Percentiles rank a stretch among this genome's conserved stretches.
Evolutionary conservation across 164 flowering plant genomes (phyloP).

Genomic region (Litsea cubeba): DNA sequence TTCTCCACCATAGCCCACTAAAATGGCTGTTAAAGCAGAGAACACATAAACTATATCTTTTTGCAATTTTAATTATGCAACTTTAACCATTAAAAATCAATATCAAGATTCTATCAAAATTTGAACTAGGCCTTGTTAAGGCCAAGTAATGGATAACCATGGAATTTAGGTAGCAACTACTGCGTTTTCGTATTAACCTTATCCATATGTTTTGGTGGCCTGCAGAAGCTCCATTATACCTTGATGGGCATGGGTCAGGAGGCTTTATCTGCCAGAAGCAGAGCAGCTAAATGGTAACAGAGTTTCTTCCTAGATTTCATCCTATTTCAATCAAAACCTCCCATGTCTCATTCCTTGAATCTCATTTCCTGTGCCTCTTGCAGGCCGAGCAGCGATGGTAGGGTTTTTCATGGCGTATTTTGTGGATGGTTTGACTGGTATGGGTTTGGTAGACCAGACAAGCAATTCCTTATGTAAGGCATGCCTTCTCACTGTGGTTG

Average conservation of each 20-base stretch:
- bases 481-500: slow-evolving; percentile 37
- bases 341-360: neutral
- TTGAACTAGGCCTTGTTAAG: no score
- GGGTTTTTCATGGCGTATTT: slow-evolving; percentile 59
- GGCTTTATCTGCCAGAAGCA: slow-evolving; percentile 57
- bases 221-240: slow-evolving; percentile 55
- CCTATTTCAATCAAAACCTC: neutral
- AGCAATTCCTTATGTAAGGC: slow-evolving; percentile 58
- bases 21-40: no score
- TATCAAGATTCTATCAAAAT: no score
- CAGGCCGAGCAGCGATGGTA: slow-evolving; percentile 68
- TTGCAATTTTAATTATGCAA: no score
- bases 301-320: neutral
- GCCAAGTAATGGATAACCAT: no score
- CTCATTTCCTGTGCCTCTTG: neutral
- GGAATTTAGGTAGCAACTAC: no score
- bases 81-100: no score
- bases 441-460: slow-evolving; percentile 54
- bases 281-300: slow-evolving; percentile 52
- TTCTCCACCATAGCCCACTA: no score
- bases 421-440: slow-evolving; percentile 54
- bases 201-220: neutral
- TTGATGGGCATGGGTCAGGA: slow-evolving; percentile 67
- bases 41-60: no score
- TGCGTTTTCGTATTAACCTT: no score